These are phyloP conservation scores for Aspergillus piperis DNA, from an alignment of 2,329 filamentous ascomycete species.

Conservation along the genomic window DNA sequence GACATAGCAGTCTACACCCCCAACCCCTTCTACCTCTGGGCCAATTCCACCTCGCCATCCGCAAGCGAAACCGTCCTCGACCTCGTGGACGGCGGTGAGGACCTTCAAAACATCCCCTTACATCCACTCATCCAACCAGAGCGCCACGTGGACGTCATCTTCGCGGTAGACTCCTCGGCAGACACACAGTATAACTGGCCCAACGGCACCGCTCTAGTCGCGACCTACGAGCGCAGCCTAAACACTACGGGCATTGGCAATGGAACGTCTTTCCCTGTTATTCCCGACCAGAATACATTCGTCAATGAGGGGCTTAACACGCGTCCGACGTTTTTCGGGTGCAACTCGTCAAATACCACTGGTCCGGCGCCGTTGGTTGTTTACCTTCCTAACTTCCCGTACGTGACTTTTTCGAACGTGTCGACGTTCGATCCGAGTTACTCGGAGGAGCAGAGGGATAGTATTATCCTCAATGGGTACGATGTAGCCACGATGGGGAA, in stretches of 20 bases:
- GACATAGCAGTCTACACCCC: slow-evolving; percentile 73
- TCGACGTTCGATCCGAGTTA: slow-evolving; percentile 72
- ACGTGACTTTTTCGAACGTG: slow-evolving; percentile 72
- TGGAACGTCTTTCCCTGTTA: slow-evolving; percentile 66
- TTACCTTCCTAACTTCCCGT: slow-evolving; percentile 86
- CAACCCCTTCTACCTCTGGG: slow-evolving; percentile 72
- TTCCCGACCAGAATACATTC: slow-evolving; percentile 73
- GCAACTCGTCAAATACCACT: slow-evolving; percentile 64
- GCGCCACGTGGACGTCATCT: slow-evolving; percentile 73
- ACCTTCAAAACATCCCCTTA: slow-evolving; percentile 74
- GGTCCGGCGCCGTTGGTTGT: slow-evolving; percentile 67
- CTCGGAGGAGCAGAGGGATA: slow-evolving; percentile 65
- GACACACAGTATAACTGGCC: slow-evolving; percentile 70
- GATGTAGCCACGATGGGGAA: slow-evolving; percentile 79
- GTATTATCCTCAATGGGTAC: slow-evolving; percentile 83
- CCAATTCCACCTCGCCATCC: slow-evolving; percentile 60
- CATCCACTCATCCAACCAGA: slow-evolving; percentile 71
- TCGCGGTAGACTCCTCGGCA: slow-evolving; percentile 73
- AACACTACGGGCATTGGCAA: slow-evolving; percentile 58
- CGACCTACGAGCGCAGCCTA: slow-evolving; percentile 67
- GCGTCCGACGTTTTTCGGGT: slow-evolving; percentile 76
- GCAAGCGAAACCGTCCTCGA: slow-evolving; percentile 57
- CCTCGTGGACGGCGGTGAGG: slow-evolving; percentile 74
- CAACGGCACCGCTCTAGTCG: slow-evolving; percentile 71
- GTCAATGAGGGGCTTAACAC: slow-evolving; percentile 72